phyloP scores from a whole-genome alignment of 306 rosid species.

The Sechiopsis laciniata region DNA sequence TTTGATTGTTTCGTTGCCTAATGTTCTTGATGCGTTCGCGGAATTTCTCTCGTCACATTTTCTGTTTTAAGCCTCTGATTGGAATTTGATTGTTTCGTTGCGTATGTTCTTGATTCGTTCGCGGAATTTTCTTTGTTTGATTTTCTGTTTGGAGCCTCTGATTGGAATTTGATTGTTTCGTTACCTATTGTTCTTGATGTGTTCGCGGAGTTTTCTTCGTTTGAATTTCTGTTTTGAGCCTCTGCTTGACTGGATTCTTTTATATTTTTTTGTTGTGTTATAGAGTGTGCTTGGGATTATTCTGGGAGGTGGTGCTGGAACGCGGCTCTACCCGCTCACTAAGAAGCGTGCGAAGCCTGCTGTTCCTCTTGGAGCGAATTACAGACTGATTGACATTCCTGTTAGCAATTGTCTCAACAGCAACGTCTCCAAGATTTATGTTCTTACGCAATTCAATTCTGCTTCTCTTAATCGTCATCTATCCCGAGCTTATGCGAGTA shows the following conservation, averaged over 20 bases:
- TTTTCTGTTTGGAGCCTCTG: no score
- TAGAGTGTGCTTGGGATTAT: conserved; percentile 95
- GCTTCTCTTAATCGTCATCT: conserved; percentile 96
- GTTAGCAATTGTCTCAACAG: conserved; percentile 95
- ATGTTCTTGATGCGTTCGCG: no score
- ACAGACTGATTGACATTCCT: conserved; percentile 91
- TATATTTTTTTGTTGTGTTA: background rate
- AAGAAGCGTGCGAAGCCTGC: conserved; percentile 99
- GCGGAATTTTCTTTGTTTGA: no score
- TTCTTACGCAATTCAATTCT: conserved; percentile 92
- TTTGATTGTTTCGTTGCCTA: no score
- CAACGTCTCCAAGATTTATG: conserved; percentile 88
- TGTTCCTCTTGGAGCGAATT: conserved; percentile 95
- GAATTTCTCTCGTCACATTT: no score
- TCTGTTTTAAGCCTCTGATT: no score
- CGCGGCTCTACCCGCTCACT: conserved; percentile 89
- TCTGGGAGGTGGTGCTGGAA: conserved; percentile 97
- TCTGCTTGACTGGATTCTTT: background rate
- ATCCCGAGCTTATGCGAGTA: conserved; percentile 93
- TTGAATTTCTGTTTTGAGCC: background rate
- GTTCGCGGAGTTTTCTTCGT: background rate
- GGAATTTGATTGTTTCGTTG: no score
- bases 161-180: no score
- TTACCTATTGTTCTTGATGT: no score
- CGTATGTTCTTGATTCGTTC: no score